Base-by-base conservation (phyloP, 208 protist genomes). In the Crithidia sp. region DNA sequence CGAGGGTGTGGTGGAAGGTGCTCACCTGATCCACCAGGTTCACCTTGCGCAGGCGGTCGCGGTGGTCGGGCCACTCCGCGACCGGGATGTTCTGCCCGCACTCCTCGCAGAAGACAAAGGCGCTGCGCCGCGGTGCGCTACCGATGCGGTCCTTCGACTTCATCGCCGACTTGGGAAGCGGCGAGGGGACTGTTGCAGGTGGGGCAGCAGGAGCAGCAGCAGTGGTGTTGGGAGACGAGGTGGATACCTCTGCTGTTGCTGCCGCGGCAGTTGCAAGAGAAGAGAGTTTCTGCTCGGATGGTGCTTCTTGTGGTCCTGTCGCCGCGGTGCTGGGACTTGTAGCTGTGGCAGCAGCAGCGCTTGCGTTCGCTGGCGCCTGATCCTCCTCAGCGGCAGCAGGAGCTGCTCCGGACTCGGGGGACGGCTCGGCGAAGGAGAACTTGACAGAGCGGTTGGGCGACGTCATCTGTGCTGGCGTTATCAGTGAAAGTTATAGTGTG, bases 1-100 rank as follows among this genome's bases (percentile, higher is more conserved):
- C 49, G 13, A 93, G 39, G n/a, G 69, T 67, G 43, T 82, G 69
- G 47, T 82, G 79, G 53, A 92, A 84, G 62, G 67, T 84, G 65
- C 79, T 84, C 50, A 96, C 79, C 43, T 82, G 74, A 10, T 86
- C 70, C 10, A 85, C 81, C 17, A 86, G 52, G 47, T 85, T 77
- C 53, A 93, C 86, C n/a, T 85, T 84, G 16, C 83, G 74, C 52
- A 93, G 74, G 19, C 88, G 76, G 60, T 93, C 89, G 39, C 89
- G 83, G 68, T 96, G 89, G 53, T 94, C 85, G 6, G 82, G 86
- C 87, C 91, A 94, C 17, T 96, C 85, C 61, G 74, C 67, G 19
- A 92, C 61, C 4, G 91, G 84, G 47, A 94, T 83, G 45, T 91
- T 69, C 74, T 91, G 67, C 19, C 80, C 76, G 67, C 91, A 94